A percentile compares a stretch with the other conserved stretches of the same genome.
Conservation (phyloP, 2,329 filamentous ascomycete genomes). For the Xylaria sp. region DNA sequence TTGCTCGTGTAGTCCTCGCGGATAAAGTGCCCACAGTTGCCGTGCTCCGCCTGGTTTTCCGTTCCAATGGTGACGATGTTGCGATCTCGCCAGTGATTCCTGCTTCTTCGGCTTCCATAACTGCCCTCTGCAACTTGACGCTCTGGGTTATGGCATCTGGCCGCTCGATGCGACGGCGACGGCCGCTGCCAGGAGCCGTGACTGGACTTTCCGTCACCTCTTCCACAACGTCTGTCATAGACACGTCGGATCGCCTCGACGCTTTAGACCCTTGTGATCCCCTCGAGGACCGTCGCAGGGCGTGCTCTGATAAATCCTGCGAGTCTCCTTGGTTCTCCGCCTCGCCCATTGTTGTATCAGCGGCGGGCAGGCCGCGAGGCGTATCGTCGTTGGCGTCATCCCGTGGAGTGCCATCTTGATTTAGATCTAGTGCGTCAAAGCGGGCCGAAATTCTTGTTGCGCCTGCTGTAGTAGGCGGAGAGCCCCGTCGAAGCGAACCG, state of each 20-base stretch:
- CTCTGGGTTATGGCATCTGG: slow-evolving; percentile 54
- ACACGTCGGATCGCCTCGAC: slow-evolving; percentile 39
- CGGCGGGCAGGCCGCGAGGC: slow-evolving; percentile 11
- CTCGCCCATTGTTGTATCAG: slow-evolving; percentile 13
- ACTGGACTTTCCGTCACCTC: slow-evolving; percentile 65
- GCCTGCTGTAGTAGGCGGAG: slow-evolving; percentile 32
- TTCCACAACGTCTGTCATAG: slow-evolving; percentile 47
- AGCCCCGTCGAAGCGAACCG: slow-evolving; percentile 6
- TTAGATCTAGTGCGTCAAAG: slow-evolving; percentile 28
- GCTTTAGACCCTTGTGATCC: slow-evolving; percentile 40
- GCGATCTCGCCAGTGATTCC: slow-evolving; percentile 48
- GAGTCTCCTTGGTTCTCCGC: slow-evolving; percentile 32
- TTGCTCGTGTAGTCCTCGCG: slow-evolving; percentile 48
- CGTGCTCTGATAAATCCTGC: slow-evolving; percentile 37
- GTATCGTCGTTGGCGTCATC: slow-evolving; percentile 36
- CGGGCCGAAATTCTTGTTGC: slow-evolving; percentile 31
- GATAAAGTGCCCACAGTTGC: slow-evolving; percentile 44
- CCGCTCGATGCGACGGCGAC: slow-evolving; percentile 55
- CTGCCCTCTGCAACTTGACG: slow-evolving; percentile 56
- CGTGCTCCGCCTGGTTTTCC: slow-evolving; percentile 55
- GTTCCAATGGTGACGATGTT: slow-evolving; percentile 57
- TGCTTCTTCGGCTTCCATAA: slow-evolving; percentile 50
- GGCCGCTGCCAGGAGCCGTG: slow-evolving; percentile 67
- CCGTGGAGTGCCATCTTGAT: slow-evolving; percentile 39
- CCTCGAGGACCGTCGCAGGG: slow-evolving; percentile 35